Conservation (phyloP, 2,329 filamentous ascomycete species). For the Fusarium denticulatum region DNA sequence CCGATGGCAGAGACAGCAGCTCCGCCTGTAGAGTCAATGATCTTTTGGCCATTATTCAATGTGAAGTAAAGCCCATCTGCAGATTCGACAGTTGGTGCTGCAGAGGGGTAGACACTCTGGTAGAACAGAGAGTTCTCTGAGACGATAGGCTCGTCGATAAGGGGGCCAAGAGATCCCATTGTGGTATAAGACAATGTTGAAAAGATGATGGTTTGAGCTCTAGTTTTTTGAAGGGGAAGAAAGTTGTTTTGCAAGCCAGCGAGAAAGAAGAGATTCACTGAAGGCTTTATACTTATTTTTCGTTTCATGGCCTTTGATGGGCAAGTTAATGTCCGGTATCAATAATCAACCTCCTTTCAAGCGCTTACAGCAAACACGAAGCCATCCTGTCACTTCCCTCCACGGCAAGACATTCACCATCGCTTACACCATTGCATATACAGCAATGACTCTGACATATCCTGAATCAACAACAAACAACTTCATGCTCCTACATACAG, state of each 20-base stretch:
- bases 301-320: background rate
- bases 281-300: background rate
- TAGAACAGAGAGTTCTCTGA: background rate
- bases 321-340: background rate
- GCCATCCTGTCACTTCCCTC: background rate
- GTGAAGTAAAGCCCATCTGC: background rate
- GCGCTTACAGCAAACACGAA: background rate
- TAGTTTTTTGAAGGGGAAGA: too few relatives aligned
- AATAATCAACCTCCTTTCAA: background rate
- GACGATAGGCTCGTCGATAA: background rate
- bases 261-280: background rate
- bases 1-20: background rate
- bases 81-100: background rate
- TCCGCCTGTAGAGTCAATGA: background rate
- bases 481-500: background rate
- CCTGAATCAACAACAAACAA: background rate
- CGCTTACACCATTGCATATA: background rate
- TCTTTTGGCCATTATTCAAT: background rate
- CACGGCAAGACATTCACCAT: background rate
- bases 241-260: accelerated
- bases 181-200: background rate
- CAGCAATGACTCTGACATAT: background rate
- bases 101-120: background rate
- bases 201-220: background rate
- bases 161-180: background rate